Evolutionary conservation across 108 stramenopile genomes (phyloP).

Genomic region (Phaeodactylum tricornutum): DNA sequence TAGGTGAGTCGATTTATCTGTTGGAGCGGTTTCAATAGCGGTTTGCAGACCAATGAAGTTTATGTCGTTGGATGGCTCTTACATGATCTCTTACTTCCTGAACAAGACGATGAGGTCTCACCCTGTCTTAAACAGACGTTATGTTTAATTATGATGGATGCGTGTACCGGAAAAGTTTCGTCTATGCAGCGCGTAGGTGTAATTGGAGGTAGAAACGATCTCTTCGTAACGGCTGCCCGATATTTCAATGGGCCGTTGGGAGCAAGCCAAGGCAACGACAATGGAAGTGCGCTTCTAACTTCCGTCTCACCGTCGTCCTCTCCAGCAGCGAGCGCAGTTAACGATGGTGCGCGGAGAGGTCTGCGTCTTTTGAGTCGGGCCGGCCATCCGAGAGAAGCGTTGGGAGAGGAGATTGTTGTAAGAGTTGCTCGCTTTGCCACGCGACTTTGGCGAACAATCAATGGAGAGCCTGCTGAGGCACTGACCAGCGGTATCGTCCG

Average conservation of each 20-base stretch:
- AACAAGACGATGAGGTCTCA: conserved; percentile 39
- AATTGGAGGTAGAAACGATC: conserved; percentile 51
- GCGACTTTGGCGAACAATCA: conserved; percentile 74
- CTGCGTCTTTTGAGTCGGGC: conserved; percentile 47
- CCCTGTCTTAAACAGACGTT: conserved; percentile 69
- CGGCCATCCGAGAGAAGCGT: conserved; percentile 38
- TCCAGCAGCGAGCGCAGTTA: conserved; percentile 76
- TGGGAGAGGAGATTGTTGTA: conserved; percentile 36
- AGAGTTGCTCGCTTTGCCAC: conserved; percentile 72
- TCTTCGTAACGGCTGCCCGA: conserved; percentile 43
- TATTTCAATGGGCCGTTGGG: conserved; percentile 74
- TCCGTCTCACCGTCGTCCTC: conserved; percentile 42
- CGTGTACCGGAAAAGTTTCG: conserved; percentile 75
- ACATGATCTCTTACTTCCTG: neutral
- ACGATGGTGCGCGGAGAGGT: conserved; percentile 76
- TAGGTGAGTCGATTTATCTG: conserved; percentile 43
- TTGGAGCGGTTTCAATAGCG: no score
- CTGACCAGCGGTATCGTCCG: neutral
- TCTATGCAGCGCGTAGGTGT: conserved; percentile 74
- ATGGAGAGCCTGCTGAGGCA: conserved; percentile 38
- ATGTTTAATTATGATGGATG: conserved; percentile 74
- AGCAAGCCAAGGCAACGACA: conserved; percentile 67
- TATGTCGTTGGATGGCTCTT: neutral
- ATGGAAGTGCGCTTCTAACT: conserved; percentile 53
- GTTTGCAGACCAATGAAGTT: neutral